Percentiles rank a stretch among this genome's conserved stretches.
Evolutionary conservation across 1,284 basidiomycete species (phyloP).

Genomic region (Sanghuangporus sanghuang): DNA sequence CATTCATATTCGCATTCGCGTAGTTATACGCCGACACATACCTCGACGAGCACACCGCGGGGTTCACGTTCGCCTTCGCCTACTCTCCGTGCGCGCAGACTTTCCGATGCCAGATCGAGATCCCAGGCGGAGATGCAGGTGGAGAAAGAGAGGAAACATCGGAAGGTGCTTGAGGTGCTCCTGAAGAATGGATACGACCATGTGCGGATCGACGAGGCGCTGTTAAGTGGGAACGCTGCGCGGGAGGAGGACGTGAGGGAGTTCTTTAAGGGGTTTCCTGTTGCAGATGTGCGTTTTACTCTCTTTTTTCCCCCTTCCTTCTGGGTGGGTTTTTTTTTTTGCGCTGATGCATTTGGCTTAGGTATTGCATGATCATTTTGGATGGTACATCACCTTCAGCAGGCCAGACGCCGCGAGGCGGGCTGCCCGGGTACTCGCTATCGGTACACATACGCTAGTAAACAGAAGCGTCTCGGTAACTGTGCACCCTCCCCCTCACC

Average conservation of each 20-base stretch:
- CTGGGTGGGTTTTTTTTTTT: background rate
- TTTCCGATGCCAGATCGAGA: background rate
- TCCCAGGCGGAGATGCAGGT: slow-evolving; percentile 26
- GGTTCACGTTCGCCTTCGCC: slow-evolving; percentile 45
- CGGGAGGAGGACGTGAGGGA: slow-evolving; percentile 55
- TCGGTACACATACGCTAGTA: slow-evolving; percentile 45
- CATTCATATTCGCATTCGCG: background rate
- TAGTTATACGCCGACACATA: slow-evolving; percentile 13
- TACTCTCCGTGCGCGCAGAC: slow-evolving; percentile 27
- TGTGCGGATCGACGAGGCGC: slow-evolving; percentile 49
- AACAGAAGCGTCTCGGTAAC: slow-evolving; percentile 56
- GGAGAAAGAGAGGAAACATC: slow-evolving; percentile 34
- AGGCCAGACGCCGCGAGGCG: slow-evolving; percentile 54
- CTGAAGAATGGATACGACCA: slow-evolving; percentile 60
- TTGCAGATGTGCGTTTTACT: slow-evolving; percentile 51
- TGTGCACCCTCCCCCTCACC: slow-evolving; percentile 42
- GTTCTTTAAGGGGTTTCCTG: slow-evolving; percentile 59
- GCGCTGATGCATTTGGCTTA: slow-evolving; percentile 23
- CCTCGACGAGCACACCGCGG: slow-evolving; percentile 18
- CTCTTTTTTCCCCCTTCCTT: background rate
- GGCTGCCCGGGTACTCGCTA: slow-evolving; percentile 51
- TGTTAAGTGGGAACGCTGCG: slow-evolving; percentile 41
- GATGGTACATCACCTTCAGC: slow-evolving; percentile 68
- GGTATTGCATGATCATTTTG: slow-evolving; percentile 61
- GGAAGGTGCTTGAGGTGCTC: slow-evolving; percentile 48